Conservation (phyloP, 2,329 filamentous ascomycete genomes). For the Calonectria pauciramosa region DNA sequence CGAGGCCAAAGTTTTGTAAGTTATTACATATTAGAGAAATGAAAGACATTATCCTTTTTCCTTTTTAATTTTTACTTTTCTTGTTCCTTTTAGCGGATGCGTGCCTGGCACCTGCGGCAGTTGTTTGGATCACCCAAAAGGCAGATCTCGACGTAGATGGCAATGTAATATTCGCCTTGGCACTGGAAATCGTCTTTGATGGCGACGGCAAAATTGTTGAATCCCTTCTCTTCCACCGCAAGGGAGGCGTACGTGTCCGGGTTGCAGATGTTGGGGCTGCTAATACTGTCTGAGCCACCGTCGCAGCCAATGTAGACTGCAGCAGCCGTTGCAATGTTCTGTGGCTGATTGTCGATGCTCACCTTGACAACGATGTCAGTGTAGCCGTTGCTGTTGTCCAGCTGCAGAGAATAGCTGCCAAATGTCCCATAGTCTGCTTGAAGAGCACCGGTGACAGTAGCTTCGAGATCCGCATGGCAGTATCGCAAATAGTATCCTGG, state of each 20-base stretch:
- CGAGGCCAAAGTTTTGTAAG: neutral
- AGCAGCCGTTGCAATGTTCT: conserved; percentile 30
- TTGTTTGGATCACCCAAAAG: conserved; percentile 24
- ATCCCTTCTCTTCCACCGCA: conserved; percentile 35
- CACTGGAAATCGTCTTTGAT: conserved; percentile 42
- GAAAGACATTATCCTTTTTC: neutral
- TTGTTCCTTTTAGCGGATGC: neutral
- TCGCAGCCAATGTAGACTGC: conserved; percentile 35
- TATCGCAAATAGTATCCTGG: conserved; percentile 34
- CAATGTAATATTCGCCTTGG: conserved; percentile 40
- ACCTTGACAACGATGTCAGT: conserved; percentile 33
- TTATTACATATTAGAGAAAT: neutral
- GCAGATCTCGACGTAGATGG: conserved; percentile 43
- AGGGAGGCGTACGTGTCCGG: conserved; percentile 37
- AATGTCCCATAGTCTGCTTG: conserved; percentile 14
- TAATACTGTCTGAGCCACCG: conserved; percentile 23
- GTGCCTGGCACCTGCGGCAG: conserved; percentile 26
- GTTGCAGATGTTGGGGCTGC: conserved; percentile 38
- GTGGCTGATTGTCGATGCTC: conserved; percentile 28
- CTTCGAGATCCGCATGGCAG: conserved; percentile 33
- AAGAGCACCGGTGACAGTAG: conserved; percentile 27
- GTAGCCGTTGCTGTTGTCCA: conserved; percentile 26
- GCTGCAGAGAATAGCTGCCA: conserved; percentile 35
- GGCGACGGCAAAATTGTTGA: conserved; percentile 34
- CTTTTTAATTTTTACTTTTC: neutral